phyloP scores from a whole-genome alignment of 257 asterid genomes.

The Coffea canephora region DNA sequence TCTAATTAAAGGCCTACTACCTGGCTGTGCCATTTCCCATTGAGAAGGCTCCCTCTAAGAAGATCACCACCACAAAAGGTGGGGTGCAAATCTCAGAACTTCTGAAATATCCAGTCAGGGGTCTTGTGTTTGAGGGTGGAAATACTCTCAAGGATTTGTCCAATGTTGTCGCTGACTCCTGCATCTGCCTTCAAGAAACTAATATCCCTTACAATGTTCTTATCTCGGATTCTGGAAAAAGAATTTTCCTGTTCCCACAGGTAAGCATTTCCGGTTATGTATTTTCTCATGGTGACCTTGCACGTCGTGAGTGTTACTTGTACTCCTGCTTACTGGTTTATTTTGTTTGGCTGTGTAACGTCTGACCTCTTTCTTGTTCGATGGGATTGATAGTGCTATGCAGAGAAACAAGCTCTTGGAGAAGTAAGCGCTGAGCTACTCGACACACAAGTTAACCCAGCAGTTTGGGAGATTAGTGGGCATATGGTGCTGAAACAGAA shows the following conservation, averaged over 20 bases:
- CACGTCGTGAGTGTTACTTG: neutral
- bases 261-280: conserved; percentile 24
- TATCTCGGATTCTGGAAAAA: conserved; percentile 73
- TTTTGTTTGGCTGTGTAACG: neutral
- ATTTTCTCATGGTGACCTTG: neutral
- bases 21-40: conserved; percentile 37
- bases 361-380: conserved; percentile 7
- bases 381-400: conserved; percentile 71
- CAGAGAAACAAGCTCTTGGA: conserved; percentile 96
- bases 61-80: conserved; percentile 41
- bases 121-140: conserved; percentile 78
- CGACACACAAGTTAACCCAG: conserved; percentile 96
- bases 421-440: conserved; percentile 90
- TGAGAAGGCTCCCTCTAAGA: conserved; percentile 40
- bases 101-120: conserved; percentile 81
- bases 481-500: conserved; percentile 95
- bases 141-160: conserved; percentile 62
- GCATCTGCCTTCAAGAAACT: conserved; percentile 83
- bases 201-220: conserved; percentile 86
- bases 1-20: conserved; percentile 33
- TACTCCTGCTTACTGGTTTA: neutral
- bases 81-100: conserved; percentile 67
- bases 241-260: conserved; percentile 94
- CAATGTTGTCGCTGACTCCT: conserved; percentile 61
- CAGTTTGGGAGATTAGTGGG: conserved; percentile 98